Evolutionary conservation across 2,329 filamentous ascomycete species (phyloP), one percentile per base, ranked within the genome.

Genomic region (Neonectria sp.): DNA sequence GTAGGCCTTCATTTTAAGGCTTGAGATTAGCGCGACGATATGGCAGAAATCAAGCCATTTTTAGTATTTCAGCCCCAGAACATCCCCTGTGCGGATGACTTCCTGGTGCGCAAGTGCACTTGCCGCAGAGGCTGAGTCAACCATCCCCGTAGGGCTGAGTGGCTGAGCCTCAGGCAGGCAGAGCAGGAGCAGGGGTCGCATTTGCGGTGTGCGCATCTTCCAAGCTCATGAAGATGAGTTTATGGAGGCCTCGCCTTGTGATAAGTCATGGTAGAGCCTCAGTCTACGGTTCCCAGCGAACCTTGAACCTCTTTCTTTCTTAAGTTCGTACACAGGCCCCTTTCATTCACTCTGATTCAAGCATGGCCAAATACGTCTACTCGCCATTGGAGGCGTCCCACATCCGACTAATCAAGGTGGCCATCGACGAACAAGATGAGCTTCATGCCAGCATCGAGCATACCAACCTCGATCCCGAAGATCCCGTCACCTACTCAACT

Each of bases 401-500:
- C 15, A 73, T 73, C 25, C 70, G 71, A 3, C 66, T 73, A 1
- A 60, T 73, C 0, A 58, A 58, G 3, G 59, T 60, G 2, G 6
- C 25, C 1, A 31, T 48, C 6, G 12, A 55, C 6, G 6, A 46
- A 11, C 27, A 60, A 3, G 35, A 49, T 12, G 17, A 59, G 3
- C 70, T 72, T 1, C 15, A 64, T 37, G 61, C 59, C 2, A 69
- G 21, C 6, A 64, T 73, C 11, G 37, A 63, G 12, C 71, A 73
- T 24, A 59, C 65, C 13, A 29, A 64, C 6, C 60, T 73, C 4
- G 37, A 73, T 8, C 62, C 57, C 1, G 63, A 69, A 1, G 49
- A 73, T 1, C 71, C 70, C 1, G 31, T 59, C n/a, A 48, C 27
- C 1, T 73, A 72, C 24, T 69, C 70, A 4, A 71, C 70, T 1